These are phyloP conservation scores for Bocquillonia castaneifolia DNA, from an alignment of 441 rosid species.

Conservation along the genomic window DNA sequence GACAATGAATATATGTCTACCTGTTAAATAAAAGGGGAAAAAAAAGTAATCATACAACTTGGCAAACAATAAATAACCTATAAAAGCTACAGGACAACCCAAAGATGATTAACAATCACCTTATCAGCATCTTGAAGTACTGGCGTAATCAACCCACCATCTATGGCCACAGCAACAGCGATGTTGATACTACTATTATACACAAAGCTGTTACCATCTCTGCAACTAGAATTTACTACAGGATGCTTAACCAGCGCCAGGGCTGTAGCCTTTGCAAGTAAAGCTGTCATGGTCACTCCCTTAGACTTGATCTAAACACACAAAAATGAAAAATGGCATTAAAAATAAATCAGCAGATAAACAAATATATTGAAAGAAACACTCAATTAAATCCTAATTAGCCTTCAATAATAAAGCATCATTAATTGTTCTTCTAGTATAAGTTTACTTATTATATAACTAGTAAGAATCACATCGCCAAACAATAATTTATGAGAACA, in stretches of 20 bases:
- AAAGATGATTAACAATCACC: conserved; percentile 36
- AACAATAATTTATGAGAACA: background rate
- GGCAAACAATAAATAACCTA: background rate
- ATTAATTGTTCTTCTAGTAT: background rate
- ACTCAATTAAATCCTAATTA: background rate
- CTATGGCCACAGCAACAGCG: conserved; percentile 91
- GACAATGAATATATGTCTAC: conserved; percentile 85
- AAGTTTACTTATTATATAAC: background rate
- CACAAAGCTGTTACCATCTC: conserved; percentile 82
- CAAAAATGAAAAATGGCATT: background rate
- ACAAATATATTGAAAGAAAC: background rate
- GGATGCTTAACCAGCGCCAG: conserved; percentile 80
- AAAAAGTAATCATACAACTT: background rate
- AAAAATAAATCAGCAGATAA: conserved; percentile 3
- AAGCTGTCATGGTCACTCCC: conserved; percentile 96
- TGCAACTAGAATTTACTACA: conserved; percentile 74
- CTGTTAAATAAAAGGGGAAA: conserved; percentile 35
- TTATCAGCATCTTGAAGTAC: conserved; percentile 92
- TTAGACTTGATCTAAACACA: conserved; percentile 71
- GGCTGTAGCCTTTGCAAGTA: conserved; percentile 87
- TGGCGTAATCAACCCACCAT: conserved; percentile 86
- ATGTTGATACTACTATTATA: conserved; percentile 73
- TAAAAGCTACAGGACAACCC: background rate
- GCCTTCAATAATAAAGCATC: background rate
- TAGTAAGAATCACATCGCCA: background rate